Percentiles rank a stretch among this genome's conserved stretches.
These are phyloP conservation scores for Crucibulum laeve DNA, from an alignment of 768 basidiomycete genomes.

Conservation along the genomic window DNA sequence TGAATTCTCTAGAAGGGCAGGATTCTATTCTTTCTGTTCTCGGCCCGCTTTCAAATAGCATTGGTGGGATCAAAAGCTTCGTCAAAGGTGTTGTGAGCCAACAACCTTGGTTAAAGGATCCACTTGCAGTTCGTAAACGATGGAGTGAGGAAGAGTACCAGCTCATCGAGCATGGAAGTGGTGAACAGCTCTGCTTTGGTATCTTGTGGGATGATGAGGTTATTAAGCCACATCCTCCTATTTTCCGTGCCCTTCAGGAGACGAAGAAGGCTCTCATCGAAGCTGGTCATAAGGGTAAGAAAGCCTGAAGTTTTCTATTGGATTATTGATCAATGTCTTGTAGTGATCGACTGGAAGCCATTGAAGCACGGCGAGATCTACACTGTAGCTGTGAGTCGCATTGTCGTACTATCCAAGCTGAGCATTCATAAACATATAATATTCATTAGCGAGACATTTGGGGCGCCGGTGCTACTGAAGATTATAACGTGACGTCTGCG, in stretches of 20 bases:
- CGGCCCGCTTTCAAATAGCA: conserved; percentile 61
- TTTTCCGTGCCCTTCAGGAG: conserved; percentile 53
- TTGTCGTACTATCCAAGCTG: not conserved
- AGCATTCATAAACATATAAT: not conserved
- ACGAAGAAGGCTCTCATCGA: conserved; percentile 51
- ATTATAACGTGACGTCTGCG: conserved; percentile 32
- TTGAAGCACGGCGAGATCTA: conserved; percentile 46
- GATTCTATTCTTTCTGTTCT: conserved; percentile 70
- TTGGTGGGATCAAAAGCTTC: conserved; percentile 63
- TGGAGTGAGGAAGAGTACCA: conserved; percentile 61
- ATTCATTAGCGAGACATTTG: conserved; percentile 33
- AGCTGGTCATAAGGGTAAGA: no score
- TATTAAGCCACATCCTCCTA: conserved; percentile 60
- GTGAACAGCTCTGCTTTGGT: conserved; percentile 48
- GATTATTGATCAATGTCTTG: not conserved
- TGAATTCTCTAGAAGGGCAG: conserved; percentile 66
- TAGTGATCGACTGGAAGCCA: conserved; percentile 71
- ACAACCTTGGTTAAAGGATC: conserved; percentile 67
- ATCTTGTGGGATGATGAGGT: conserved; percentile 66
- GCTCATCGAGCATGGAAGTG: conserved; percentile 53
- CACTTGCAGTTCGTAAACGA: conserved; percentile 47
- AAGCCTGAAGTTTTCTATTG: not conserved
- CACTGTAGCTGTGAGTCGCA: conserved; percentile 30
- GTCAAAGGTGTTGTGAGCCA: conserved; percentile 55
- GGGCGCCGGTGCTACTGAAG: conserved; percentile 42